Evolutionary conservation across 2,329 filamentous ascomycete genomes (phyloP).

Genomic region (Aspergillus eucalypticola): DNA sequence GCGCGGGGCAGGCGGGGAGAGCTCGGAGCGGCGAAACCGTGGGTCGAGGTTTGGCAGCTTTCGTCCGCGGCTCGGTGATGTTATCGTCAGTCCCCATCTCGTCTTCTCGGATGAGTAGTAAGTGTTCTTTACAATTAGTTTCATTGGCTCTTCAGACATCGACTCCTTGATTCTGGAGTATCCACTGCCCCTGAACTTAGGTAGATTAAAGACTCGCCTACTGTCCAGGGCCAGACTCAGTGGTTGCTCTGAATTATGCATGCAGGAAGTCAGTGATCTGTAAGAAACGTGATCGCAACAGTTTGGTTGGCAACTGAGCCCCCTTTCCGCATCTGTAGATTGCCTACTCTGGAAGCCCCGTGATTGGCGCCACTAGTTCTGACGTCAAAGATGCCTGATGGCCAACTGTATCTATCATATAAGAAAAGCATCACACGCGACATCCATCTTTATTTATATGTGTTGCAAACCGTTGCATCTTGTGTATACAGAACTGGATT

Average conservation of each 20-base stretch:
- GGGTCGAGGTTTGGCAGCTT: conserved; percentile 4
- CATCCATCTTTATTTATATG: too few species aligned
- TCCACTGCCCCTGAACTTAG: neutral
- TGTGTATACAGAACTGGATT: too few species aligned
- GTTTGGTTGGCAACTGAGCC: neutral
- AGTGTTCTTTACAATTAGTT: neutral
- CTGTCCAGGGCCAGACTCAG: neutral
- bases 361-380: neutral
- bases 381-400: neutral
- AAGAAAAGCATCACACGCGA: too few species aligned
- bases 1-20: conserved; percentile 30
- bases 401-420: too few species aligned
- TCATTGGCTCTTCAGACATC: neutral
- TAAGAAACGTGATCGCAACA: neutral
- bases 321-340: too few species aligned
- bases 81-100: neutral
- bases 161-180: neutral
- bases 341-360: neutral
- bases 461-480: too few species aligned
- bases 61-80: neutral
- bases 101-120: too few species aligned
- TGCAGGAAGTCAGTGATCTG: neutral
- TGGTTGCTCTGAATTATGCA: too few species aligned
- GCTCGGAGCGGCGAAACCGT: conserved; percentile 18
- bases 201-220: neutral